Percentiles rank a stretch among this genome's conserved stretches.
Evolutionary conservation across 75 land plant genomes (phyloP).

Genomic region (Cunninghamia lanceolata): DNA sequence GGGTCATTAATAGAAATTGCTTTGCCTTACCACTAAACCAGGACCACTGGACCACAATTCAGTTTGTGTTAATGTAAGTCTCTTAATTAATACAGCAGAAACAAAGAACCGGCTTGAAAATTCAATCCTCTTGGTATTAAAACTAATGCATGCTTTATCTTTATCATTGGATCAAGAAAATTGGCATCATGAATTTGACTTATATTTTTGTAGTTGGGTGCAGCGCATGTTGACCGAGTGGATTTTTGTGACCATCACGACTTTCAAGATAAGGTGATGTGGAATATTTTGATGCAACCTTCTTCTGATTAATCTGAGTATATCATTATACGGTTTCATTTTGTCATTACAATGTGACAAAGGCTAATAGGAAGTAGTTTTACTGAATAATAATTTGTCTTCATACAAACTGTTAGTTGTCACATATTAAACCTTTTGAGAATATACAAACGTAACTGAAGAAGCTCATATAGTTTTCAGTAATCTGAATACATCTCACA

Average conservation of each 20-base stretch:
- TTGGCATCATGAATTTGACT: neutral
- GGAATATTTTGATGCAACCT: neutral
- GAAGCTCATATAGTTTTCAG: neutral
- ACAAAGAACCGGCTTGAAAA: neutral
- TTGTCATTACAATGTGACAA: neutral
- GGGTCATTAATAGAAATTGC: neutral
- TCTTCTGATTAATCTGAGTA: neutral
- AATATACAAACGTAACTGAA: neutral
- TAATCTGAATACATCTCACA: neutral
- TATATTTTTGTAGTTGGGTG: conserved; percentile 41
- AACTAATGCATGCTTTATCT: neutral
- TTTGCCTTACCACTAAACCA: neutral
- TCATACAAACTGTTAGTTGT: neutral
- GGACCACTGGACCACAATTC: neutral
- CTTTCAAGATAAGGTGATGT: conserved; percentile 39
- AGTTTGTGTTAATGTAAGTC: neutral
- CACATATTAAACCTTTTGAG: neutral
- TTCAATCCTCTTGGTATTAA: neutral
- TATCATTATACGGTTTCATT: neutral
- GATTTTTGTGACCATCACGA: conserved; percentile 68
- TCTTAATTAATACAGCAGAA: neutral
- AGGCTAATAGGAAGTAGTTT: neutral
- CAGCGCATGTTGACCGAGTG: conserved; percentile 40
- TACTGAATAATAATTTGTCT: neutral
- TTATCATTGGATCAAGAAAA: neutral